Evolutionary conservation across 208 protist genomes (phyloP).

Genomic region (Leishmania mexicana): DNA sequence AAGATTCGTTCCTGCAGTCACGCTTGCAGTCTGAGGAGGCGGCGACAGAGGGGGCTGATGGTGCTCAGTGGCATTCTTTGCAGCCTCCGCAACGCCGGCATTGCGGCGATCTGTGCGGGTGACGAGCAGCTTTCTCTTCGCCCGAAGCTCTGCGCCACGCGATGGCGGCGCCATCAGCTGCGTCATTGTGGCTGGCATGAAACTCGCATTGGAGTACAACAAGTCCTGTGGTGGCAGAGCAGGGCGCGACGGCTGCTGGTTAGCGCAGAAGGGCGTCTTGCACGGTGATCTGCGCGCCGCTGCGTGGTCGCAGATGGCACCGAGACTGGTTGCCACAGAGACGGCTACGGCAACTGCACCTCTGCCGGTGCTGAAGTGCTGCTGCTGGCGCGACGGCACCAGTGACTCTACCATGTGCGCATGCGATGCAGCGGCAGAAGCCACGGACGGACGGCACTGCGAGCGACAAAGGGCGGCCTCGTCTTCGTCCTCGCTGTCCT

Average conservation of each 20-base stretch:
- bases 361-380: slow-evolving; percentile 14
- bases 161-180: slow-evolving; percentile 52
- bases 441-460: slow-evolving; percentile 11
- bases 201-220: slow-evolving; percentile 28
- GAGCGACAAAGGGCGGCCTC: slow-evolving; percentile 22
- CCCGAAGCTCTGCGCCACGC: slow-evolving; percentile 39
- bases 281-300: neutral
- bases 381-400: slow-evolving; percentile 28
- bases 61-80: neutral
- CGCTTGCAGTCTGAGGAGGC: no score
- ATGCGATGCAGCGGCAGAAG: slow-evolving; percentile 5
- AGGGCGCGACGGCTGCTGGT: neutral
- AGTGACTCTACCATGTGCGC: slow-evolving; percentile 24
- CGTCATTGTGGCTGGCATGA: slow-evolving; percentile 38
- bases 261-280: neutral
- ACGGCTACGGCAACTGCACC: neutral
- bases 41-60: neutral
- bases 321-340: neutral
- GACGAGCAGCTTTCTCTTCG: slow-evolving; percentile 36
- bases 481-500: slow-evolving; percentile 40
- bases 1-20: neutral
- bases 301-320: neutral
- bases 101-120: slow-evolving; percentile 43
- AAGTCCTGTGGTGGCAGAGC: neutral
- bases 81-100: neutral